Evolutionary conservation across 2,329 filamentous ascomycete species (phyloP).

Genomic region (Trichoderma aggressivum): DNA sequence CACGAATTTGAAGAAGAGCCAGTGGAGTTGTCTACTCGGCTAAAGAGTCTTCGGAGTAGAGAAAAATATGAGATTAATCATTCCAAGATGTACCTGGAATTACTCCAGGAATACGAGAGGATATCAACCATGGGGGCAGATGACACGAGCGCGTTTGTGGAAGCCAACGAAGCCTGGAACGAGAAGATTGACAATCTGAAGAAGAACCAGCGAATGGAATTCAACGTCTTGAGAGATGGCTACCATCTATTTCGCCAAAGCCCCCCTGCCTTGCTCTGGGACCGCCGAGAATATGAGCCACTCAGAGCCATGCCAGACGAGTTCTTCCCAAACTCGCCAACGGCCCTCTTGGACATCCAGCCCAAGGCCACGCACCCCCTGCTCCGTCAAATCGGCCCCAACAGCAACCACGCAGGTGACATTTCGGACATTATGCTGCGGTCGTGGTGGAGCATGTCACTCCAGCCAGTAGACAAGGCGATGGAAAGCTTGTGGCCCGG

Average conservation of each 20-base stretch:
- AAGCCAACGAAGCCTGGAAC: conserved; percentile 35
- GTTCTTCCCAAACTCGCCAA: conserved; percentile 60
- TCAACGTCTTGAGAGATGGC: conserved; percentile 49
- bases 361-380: conserved; percentile 53
- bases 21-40: conserved; percentile 20
- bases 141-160: conserved; percentile 27
- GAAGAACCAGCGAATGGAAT: conserved; percentile 35
- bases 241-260: conserved; percentile 47
- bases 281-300: conserved; percentile 68
- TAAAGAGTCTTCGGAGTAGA: conserved; percentile 31
- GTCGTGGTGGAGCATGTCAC: conserved; percentile 41
- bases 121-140: conserved; percentile 24
- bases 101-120: conserved; percentile 35
- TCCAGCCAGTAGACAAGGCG: conserved; percentile 43
- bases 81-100: conserved; percentile 26
- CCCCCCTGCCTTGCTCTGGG: conserved; percentile 60
- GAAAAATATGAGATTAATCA: conserved; percentile 26
- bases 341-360: conserved; percentile 64
- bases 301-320: conserved; percentile 57
- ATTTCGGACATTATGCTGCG: conserved; percentile 49
- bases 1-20: conserved; percentile 22
- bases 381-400: conserved; percentile 44
- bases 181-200: conserved; percentile 32
- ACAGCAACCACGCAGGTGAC: conserved; percentile 43
- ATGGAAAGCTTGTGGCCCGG: conserved; percentile 58